Conservation (phyloP, 2,329 filamentous ascomycete species). For the Nothomitra cinnamomea region DNA sequence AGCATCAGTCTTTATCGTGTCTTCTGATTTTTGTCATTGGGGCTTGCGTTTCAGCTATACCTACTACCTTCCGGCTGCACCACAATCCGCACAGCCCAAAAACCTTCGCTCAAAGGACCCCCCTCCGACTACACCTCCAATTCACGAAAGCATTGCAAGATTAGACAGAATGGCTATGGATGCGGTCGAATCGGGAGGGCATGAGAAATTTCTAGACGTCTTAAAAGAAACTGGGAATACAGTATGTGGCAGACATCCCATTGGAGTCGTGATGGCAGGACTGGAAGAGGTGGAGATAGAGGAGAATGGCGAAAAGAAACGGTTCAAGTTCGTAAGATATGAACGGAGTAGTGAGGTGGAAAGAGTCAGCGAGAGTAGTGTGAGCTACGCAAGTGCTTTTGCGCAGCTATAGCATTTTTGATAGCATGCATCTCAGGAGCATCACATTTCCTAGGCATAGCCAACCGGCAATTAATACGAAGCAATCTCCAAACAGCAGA, state of each 20-base stretch:
- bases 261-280: slow-evolving; percentile 81
- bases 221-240: slow-evolving; percentile 68
- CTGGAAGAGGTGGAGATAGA: slow-evolving; percentile 42
- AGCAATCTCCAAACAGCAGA: too few relatives aligned
- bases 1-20: slow-evolving; percentile 68
- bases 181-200: slow-evolving; percentile 61
- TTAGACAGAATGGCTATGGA: slow-evolving; percentile 73
- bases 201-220: slow-evolving; percentile 51
- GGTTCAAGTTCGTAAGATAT: slow-evolving; percentile 71
- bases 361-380: slow-evolving; percentile 57
- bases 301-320: slow-evolving; percentile 21
- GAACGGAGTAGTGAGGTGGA: slow-evolving; percentile 66
- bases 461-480: too few relatives aligned
- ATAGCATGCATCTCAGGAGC: not conserved
- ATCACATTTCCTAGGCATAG: not conserved
- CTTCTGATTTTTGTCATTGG: slow-evolving; percentile 97
- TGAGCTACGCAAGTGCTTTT: slow-evolving; percentile 91
- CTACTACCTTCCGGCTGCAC: slow-evolving; percentile 44
- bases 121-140: slow-evolving; percentile 32
- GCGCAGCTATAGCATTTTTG: slow-evolving; percentile 25
- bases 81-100: slow-evolving; percentile 12
- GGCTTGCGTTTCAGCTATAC: slow-evolving; percentile 70
- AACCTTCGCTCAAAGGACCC: slow-evolving; percentile 16
- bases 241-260: slow-evolving; percentile 86
- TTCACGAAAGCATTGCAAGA: slow-evolving; percentile 70